Base-by-base conservation (phyloP, 1,139 yeast genomes). In the Nakaseomyces glabratus region DNA sequence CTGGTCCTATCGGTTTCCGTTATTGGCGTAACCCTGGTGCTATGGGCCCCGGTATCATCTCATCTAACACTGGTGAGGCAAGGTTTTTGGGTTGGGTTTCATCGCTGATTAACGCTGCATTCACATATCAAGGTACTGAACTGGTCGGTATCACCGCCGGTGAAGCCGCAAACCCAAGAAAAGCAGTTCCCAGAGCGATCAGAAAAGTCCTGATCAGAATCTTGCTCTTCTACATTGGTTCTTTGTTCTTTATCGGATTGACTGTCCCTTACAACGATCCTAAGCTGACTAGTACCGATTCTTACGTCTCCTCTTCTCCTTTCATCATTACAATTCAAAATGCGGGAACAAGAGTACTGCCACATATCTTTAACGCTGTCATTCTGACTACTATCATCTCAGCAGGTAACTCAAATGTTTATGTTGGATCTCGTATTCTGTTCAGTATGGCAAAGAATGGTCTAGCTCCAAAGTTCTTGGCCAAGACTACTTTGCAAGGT, bases 1-100 rank as follows among this genome's bases (percentile, higher is more conserved):
- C 73, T 6, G 88, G 90, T 14, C 81, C 88, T 10, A 71, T 82
- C 31, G 93, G 90, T 6, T 81, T 80, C 66, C 69, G 86, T 57
- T 85, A 86, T 63, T 88, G 96, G 96, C 75, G 88, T 60, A 64
- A 86, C 52, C 95, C 95, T 3, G 95, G 95, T 35, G 78, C 95
- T 2, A 84, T 71, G 76, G 86, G 84, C 43, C 63, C 63, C 33
- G 81, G 70, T 65, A 56, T 45, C 63, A 75, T 41, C 57, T 68
- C 72, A 33, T 61, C 58, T 7, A 55, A 62, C 14, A 72, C 82
- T 9, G 55, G 68, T 20, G 76, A 82, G n/a, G 94, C 93, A 20
- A 60, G 76, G 47, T 77, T 78, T 50, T 63, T 76, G 38, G 84
- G 81, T 29, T 76, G 82, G 77, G 71, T 79, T 47, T 65, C 76